These are phyloP conservation scores for Aureobasidium sp. DNA, from an alignment of 2,329 filamentous ascomycete genomes.

Conservation along the genomic window DNA sequence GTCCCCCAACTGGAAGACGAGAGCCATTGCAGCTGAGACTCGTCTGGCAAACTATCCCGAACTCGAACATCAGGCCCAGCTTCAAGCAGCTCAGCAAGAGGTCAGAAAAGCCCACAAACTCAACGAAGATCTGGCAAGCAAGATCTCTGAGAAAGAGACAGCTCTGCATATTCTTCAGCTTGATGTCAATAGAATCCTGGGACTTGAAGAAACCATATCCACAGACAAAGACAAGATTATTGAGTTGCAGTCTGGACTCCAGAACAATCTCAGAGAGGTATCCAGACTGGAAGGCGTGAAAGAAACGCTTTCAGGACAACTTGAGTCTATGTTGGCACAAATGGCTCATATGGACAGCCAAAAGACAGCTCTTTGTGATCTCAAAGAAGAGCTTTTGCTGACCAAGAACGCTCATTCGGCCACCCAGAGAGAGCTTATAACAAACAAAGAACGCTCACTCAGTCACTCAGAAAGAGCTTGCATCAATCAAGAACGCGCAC, in stretches of 20 bases:
- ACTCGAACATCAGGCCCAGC: neutral
- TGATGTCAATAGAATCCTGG: neutral
- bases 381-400: neutral
- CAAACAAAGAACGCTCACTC: no score
- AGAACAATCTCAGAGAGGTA: neutral
- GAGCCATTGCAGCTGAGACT: neutral
- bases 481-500: neutral
- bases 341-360: neutral
- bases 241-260: neutral
- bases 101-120: neutral
- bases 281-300: neutral
- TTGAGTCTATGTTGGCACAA: neutral
- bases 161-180: neutral
- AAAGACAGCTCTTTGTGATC: neutral
- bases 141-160: neutral
- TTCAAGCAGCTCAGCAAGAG: neutral
- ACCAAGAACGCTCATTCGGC: neutral
- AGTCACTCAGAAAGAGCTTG: neutral
- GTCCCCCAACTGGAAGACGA: neutral
- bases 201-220: neutral
- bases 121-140: neutral
- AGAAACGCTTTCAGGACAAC: neutral
- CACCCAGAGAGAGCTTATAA: neutral
- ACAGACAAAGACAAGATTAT: neutral
- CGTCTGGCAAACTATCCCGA: neutral